Evolutionary conservation across 164 flowering plant species (phyloP).

Genomic region (Macadamia tetraphylla): DNA sequence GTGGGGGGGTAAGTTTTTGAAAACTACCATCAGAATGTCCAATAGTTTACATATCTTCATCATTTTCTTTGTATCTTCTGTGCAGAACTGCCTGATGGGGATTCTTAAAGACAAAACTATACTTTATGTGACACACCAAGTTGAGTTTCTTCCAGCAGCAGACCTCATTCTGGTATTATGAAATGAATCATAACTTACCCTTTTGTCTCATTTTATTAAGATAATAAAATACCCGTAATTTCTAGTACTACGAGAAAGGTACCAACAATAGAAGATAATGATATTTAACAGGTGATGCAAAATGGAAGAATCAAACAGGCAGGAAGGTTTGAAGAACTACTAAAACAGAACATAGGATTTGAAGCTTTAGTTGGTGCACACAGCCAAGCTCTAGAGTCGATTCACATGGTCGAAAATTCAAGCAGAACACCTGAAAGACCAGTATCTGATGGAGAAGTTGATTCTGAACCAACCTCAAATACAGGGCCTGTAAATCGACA

Average conservation of each 20-base stretch:
- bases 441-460: slow-evolving; percentile 22
- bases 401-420: slow-evolving; percentile 52
- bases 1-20: not conserved
- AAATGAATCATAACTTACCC: slow-evolving; percentile 4
- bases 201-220: not conserved
- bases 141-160: slow-evolving; percentile 24
- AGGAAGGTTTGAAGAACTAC: slow-evolving; percentile 74
- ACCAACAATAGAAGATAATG: slow-evolving; percentile 13
- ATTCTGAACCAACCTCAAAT: slow-evolving; percentile 20
- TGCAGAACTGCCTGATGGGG: slow-evolving; percentile 89
- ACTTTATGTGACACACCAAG: slow-evolving; percentile 93
- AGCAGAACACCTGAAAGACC: slow-evolving; percentile 30
- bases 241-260: not conserved
- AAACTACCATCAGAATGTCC: not conserved
- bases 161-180: slow-evolving; percentile 81
- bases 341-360: slow-evolving; percentile 72
- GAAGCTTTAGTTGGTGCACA: slow-evolving; percentile 93
- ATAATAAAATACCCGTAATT: no score
- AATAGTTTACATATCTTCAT: not conserved
- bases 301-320: slow-evolving; percentile 80
- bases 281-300: slow-evolving; percentile 77
- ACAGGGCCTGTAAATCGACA: not conserved
- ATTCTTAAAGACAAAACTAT: slow-evolving; percentile 80
- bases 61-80: not conserved
- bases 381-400: slow-evolving; percentile 68